Conservation (phyloP, 108 stramenopile genomes). For the Epithemia pelagica region DNA sequence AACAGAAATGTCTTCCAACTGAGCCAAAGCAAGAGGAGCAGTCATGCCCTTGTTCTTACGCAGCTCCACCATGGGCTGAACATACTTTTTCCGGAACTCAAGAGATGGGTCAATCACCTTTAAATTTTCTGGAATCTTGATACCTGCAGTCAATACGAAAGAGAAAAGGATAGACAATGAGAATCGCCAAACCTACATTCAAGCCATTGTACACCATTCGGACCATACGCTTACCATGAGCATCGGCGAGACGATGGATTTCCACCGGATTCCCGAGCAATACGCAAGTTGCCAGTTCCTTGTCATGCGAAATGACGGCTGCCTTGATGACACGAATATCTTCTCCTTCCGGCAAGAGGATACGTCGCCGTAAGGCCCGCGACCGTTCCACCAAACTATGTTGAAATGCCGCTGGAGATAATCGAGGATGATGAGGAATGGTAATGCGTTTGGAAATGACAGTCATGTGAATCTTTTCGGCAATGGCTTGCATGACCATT, state of each 20-base stretch:
- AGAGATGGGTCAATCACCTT: constrained; percentile 10
- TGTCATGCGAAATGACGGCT: constrained; percentile 11
- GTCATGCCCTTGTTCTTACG: constrained; percentile 32
- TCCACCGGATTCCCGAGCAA: constrained; percentile 17
- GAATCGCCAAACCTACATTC: too few species aligned
- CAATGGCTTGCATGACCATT: constrained; percentile 13
- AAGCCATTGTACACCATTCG: constrained; percentile 11
- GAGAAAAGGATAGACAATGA: constrained; percentile 15
- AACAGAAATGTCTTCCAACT: constrained; percentile 26
- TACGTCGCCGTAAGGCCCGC: constrained; percentile 13
- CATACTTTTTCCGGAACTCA: constrained; percentile 13
- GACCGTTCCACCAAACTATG: constrained; percentile 15
- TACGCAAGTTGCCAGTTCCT: constrained; percentile 16
- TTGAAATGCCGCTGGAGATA: constrained; percentile 19
- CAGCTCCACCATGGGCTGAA: constrained; percentile 19
- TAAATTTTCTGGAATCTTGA: neutral
- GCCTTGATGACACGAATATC: constrained; percentile 18
- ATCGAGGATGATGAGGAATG: neutral
- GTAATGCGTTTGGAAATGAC: neutral
- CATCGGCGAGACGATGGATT: constrained; percentile 10
- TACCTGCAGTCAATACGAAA: constrained; percentile 12
- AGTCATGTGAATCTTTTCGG: neutral
- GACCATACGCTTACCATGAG: constrained; percentile 10
- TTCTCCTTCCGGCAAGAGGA: constrained; percentile 27
- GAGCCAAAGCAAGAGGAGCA: constrained; percentile 10